These are phyloP conservation scores for Tylopilus rubrobrunneus DNA, from an alignment of 768 basidiomycete species.

Conservation along the genomic window DNA sequence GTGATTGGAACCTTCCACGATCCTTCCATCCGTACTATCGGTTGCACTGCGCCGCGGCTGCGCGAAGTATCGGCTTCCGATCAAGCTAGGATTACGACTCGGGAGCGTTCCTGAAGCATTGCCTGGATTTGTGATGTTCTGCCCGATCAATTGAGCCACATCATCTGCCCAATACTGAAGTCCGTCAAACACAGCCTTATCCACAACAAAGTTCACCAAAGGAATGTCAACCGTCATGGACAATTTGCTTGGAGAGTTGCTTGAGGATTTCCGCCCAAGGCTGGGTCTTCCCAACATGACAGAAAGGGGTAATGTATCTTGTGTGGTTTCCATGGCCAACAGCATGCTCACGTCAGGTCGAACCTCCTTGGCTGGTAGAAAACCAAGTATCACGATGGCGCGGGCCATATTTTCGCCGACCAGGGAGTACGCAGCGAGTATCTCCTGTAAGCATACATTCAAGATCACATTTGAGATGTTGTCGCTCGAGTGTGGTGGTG, in stretches of 20 bases:
- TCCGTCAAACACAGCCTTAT: slow-evolving; percentile 66
- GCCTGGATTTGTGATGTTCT: slow-evolving; percentile 23
- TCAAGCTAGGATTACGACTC: slow-evolving; percentile 59
- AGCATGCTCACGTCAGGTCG: slow-evolving; percentile 19
- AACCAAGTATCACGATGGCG: slow-evolving; percentile 50
- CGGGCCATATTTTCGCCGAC: slow-evolving; percentile 38
- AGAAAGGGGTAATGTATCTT: slow-evolving; percentile 18
- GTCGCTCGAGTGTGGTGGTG: slow-evolving; percentile 1
- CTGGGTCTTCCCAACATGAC: slow-evolving; percentile 17
- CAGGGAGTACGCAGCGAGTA: slow-evolving; percentile 48
- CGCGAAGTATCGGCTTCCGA: slow-evolving; percentile 76
- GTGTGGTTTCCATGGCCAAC: slow-evolving; percentile 20
- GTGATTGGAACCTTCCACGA: slow-evolving; percentile 23
- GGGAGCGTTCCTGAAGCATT: slow-evolving; percentile 29
- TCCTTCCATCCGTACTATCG: slow-evolving; percentile 39
- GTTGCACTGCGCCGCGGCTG: slow-evolving; percentile 38
- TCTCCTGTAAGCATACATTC: slow-evolving; percentile 40
- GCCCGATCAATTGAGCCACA: slow-evolving; percentile 65
- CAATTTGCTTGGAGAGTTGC: slow-evolving; percentile 6
- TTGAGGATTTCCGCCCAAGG: neutral
- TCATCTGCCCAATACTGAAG: slow-evolving; percentile 91
- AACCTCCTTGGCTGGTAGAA: slow-evolving; percentile 28
- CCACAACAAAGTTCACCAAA: slow-evolving; percentile 54
- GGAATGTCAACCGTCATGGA: slow-evolving; percentile 46
- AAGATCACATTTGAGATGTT: slow-evolving; percentile 25